Evolutionary conservation across 2,329 filamentous ascomycete species (phyloP).

Genomic region (Fusarium brachygibbosum): DNA sequence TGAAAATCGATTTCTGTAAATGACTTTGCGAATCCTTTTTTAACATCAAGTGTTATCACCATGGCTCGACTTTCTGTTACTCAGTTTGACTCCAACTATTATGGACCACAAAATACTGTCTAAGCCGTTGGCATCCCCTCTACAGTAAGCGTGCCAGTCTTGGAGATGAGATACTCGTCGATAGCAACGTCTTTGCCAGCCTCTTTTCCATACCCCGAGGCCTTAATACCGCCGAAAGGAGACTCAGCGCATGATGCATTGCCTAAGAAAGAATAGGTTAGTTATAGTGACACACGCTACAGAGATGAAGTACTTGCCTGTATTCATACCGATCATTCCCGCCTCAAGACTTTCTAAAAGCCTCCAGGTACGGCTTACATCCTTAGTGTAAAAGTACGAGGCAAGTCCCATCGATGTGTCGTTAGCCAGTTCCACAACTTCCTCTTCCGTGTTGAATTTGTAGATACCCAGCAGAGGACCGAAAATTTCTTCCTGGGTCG

Average conservation of each 20-base stretch:
- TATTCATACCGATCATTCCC: constrained; percentile 5
- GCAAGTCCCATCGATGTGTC: background rate
- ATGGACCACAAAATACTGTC: no score
- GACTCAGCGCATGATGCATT: background rate
- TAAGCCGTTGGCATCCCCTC: no score
- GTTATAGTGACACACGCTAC: no score
- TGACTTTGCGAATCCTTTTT: no score
- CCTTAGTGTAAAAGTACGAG: background rate
- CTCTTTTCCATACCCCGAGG: background rate
- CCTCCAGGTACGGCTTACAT: background rate
- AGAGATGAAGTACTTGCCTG: background rate
- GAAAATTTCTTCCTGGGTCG: background rate
- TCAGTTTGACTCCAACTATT: no score
- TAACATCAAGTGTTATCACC: no score
- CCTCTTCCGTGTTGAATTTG: background rate
- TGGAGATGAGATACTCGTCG: background rate
- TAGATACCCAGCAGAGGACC: background rate
- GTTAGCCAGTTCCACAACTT: background rate
- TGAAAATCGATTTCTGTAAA: no score
- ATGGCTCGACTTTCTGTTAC: no score
- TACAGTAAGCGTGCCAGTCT: background rate
- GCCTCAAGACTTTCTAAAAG: background rate
- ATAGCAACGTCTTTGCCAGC: constrained; percentile 4
- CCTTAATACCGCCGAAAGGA: constrained; percentile 3
- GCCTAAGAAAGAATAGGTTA: no score